A percentile compares a stretch with the other conserved stretches of the same genome.
Evolutionary conservation across 176 grass and related monocot species (phyloP).

Genomic region (bread wheat (Triticum aestivum)): DNA sequence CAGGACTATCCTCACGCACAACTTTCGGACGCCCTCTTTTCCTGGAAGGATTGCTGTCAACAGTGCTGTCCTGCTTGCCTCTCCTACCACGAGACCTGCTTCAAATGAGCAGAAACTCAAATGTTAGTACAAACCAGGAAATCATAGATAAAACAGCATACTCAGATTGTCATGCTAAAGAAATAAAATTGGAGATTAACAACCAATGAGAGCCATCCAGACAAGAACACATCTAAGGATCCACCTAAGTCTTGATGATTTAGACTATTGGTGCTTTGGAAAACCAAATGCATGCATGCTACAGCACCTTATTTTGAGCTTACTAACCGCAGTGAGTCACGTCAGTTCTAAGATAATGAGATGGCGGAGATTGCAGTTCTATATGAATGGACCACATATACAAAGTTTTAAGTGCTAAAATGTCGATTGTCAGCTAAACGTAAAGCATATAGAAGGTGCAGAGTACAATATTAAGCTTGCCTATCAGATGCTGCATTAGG

Average conservation of each 20-base stretch:
- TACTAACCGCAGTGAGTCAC: not conserved
- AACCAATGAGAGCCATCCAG: not conserved
- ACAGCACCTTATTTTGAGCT: conserved; percentile 3
- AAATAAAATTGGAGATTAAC: not conserved
- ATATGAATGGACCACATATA: not conserved
- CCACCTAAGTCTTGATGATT: not conserved
- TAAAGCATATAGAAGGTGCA: not conserved
- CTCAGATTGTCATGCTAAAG: not conserved
- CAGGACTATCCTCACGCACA: conserved; percentile 23
- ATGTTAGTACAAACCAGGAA: not conserved
- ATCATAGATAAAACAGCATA: not conserved
- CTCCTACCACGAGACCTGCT: conserved; percentile 40
- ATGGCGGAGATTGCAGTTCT: not conserved
- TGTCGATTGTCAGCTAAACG: not conserved
- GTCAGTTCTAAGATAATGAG: conserved; percentile 21
- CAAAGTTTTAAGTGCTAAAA: not conserved
- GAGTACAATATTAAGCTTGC: conserved; percentile 42
- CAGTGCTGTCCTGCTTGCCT: conserved; percentile 10
- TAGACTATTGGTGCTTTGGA: not conserved
- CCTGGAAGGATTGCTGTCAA: conserved; percentile 29
- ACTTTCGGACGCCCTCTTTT: conserved; percentile 54
- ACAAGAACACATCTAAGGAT: conserved; percentile 8
- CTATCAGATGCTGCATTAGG: conserved; percentile 36
- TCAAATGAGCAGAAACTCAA: conserved; percentile 25
- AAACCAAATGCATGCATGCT: conserved; percentile 10